Evolutionary conservation across 768 basidiomycete species (phyloP).

Genomic region (Suillus lakei): DNA sequence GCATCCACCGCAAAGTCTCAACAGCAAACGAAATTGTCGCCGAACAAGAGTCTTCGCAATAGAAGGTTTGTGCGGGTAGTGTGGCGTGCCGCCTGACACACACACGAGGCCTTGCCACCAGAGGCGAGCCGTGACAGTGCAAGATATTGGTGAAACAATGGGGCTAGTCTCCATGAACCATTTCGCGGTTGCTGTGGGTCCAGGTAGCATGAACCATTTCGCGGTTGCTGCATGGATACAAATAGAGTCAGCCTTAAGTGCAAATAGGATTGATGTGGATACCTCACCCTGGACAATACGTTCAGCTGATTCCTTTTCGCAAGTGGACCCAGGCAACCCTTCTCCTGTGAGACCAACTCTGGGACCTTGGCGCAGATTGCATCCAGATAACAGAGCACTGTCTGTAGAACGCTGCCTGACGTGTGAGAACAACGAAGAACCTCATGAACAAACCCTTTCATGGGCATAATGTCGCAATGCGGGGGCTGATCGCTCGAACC

Average conservation of each 20-base stretch:
- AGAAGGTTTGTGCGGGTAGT: slow-evolving; percentile 41
- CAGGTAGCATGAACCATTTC: too few species aligned
- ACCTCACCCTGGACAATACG: slow-evolving; percentile 47
- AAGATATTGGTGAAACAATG: slow-evolving; percentile 9
- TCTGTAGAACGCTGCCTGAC: slow-evolving; percentile 81
- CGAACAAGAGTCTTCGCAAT: slow-evolving; percentile 18
- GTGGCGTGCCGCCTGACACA: slow-evolving; percentile 48
- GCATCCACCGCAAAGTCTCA: slow-evolving; percentile 3
- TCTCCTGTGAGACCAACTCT: slow-evolving; percentile 59
- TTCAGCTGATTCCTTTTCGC: slow-evolving; percentile 45
- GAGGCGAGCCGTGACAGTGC: slow-evolving; percentile 15
- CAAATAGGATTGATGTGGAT: slow-evolving; percentile 44
- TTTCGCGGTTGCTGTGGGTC: too few species aligned
- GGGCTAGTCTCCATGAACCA: slow-evolving; percentile 5
- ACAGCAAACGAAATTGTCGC: background rate
- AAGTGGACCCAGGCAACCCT: slow-evolving; percentile 46
- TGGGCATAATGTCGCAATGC: slow-evolving; percentile 51
- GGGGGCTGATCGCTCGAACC: slow-evolving; percentile 17
- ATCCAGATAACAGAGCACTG: slow-evolving; percentile 86
- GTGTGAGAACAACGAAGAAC: slow-evolving; percentile 88
- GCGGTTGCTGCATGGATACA: too few species aligned
- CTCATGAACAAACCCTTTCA: slow-evolving; percentile 85
- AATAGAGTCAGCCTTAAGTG: slow-evolving; percentile 14
- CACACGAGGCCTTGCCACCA: slow-evolving; percentile 17
- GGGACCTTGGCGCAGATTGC: slow-evolving; percentile 74